Evolutionary conservation across 2,329 filamentous ascomycete genomes (phyloP).

Genomic region (Epicoccum nigrum): DNA sequence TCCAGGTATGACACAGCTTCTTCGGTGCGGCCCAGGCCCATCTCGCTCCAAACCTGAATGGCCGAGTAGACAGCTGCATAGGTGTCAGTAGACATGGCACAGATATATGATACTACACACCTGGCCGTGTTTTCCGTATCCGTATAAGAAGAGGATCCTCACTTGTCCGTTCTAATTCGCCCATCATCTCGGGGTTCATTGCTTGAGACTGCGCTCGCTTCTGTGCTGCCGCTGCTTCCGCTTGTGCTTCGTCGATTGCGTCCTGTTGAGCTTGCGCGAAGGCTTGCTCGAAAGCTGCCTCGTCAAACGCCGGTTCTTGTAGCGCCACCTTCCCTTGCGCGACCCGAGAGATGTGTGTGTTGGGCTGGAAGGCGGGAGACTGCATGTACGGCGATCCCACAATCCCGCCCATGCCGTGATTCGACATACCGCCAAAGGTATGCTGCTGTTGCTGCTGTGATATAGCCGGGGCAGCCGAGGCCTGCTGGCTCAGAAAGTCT

Average conservation of each 20-base stretch:
- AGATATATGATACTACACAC: constrained; percentile 33
- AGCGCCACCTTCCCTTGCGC: constrained; percentile 44
- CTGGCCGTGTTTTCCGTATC: constrained; percentile 43
- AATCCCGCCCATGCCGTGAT: constrained; percentile 37
- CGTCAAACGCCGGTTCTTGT: constrained; percentile 55
- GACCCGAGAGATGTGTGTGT: constrained; percentile 27
- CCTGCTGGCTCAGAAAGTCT: constrained; percentile 60
- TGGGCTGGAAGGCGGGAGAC: constrained; percentile 23
- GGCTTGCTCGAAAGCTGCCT: constrained; percentile 61
- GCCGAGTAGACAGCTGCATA: constrained; percentile 39
- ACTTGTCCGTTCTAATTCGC: constrained; percentile 29
- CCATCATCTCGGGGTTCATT: constrained; percentile 24
- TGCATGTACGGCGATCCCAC: constrained; percentile 38
- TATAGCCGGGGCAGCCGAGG: constrained; percentile 38
- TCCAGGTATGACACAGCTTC: constrained; percentile 36
- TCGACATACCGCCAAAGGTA: constrained; percentile 34
- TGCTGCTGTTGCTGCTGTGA: constrained; percentile 30
- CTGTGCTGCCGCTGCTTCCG: constrained; percentile 16
- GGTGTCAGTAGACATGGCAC: constrained; percentile 22
- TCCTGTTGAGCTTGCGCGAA: constrained; percentile 58
- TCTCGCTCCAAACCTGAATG: constrained; percentile 43
- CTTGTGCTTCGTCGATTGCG: constrained; percentile 35
- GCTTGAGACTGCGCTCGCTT: constrained; percentile 18
- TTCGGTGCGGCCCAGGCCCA: constrained; percentile 34
- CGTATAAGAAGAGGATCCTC: constrained; percentile 41